Evolutionary conservation across 108 stramenopile genomes (phyloP).

Genomic region (Conticribra guillardii): DNA sequence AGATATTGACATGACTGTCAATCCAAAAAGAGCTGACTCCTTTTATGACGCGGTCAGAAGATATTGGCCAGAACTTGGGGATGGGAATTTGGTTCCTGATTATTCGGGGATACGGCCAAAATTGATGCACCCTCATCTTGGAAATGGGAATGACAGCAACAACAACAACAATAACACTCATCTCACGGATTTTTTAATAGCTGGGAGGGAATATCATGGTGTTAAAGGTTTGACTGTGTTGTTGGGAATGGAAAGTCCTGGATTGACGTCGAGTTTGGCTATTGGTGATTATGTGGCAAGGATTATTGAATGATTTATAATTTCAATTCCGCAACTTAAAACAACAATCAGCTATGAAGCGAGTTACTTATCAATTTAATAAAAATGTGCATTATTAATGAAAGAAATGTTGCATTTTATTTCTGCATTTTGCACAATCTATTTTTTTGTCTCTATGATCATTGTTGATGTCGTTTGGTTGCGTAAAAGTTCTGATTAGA

Average conservation of each 20-base stretch:
- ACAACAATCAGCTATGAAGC: too few relatives aligned
- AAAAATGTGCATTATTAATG: too few relatives aligned
- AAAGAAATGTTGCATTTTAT: too few relatives aligned
- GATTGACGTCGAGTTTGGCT: slow-evolving; percentile 81
- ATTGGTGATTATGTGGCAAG: slow-evolving; percentile 67
- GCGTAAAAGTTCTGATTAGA: too few relatives aligned
- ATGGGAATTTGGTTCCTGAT: slow-evolving; percentile 63
- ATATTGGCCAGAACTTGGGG: slow-evolving; percentile 77
- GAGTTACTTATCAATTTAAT: too few relatives aligned
- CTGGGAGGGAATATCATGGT: slow-evolving; percentile 58
- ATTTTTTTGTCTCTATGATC: too few relatives aligned
- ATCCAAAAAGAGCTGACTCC: slow-evolving; percentile 49
- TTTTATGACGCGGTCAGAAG: slow-evolving; percentile 75
- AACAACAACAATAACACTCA: background rate
- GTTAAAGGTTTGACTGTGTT: slow-evolving; percentile 64
- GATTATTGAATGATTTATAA: slow-evolving; percentile 31
- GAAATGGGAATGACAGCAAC: background rate
- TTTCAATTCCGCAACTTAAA: too few relatives aligned
- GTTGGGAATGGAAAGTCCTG: slow-evolving; percentile 88
- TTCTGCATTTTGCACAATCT: too few relatives aligned
- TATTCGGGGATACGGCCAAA: slow-evolving; percentile 88
- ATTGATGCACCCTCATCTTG: slow-evolving; percentile 64
- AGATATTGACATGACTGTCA: slow-evolving; percentile 61
- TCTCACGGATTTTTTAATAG: slow-evolving; percentile 73
- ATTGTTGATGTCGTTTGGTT: too few relatives aligned